Conservation (phyloP, 805 yeast species). For the Myxozyma nipponensis region DNA sequence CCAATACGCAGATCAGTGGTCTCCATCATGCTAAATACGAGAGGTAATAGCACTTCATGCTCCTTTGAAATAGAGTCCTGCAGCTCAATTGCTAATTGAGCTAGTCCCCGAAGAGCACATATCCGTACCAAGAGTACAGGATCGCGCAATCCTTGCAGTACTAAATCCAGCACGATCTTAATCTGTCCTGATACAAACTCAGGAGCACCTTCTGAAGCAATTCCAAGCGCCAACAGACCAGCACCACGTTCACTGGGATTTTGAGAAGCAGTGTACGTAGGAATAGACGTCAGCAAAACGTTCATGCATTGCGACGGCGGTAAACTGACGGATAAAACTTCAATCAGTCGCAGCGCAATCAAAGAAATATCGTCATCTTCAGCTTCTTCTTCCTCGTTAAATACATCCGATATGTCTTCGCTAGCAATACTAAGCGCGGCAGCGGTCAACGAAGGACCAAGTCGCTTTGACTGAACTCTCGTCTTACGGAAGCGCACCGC, state of each 20-base stretch:
- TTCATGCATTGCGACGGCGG: slow-evolving; percentile 90
- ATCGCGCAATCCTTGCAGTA: slow-evolving; percentile 76
- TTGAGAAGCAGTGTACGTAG: slow-evolving; percentile 45
- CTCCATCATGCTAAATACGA: slow-evolving; percentile 77
- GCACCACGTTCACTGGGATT: slow-evolving; percentile 82
- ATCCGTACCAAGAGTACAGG: slow-evolving; percentile 68
- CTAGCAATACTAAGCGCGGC: slow-evolving; percentile 73
- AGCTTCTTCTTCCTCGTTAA: slow-evolving; percentile 90
- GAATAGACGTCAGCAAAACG: slow-evolving; percentile 58
- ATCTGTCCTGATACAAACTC: slow-evolving; percentile 79
- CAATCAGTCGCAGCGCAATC: slow-evolving; percentile 75
- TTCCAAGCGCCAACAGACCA: slow-evolving; percentile 74
- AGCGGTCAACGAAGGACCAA: slow-evolving; percentile 75
- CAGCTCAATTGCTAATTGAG: slow-evolving; percentile 74
- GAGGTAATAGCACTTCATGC: slow-evolving; percentile 78
- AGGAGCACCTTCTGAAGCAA: slow-evolving; percentile 88
- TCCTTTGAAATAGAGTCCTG: slow-evolving; percentile 80
- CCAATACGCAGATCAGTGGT: slow-evolving; percentile 80
- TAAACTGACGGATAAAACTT: slow-evolving; percentile 71
- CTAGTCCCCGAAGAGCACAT: slow-evolving; percentile 79
- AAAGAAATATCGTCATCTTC: slow-evolving; percentile 77
- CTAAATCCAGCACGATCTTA: slow-evolving; percentile 64
- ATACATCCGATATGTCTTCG: slow-evolving; percentile 72
- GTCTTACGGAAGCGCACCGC: slow-evolving; percentile 76
- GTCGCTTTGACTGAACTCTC: slow-evolving; percentile 70